Evolutionary conservation across 371 early-diverging fungal genomes (phyloP).

Genomic region (Mucor plumbeus): DNA sequence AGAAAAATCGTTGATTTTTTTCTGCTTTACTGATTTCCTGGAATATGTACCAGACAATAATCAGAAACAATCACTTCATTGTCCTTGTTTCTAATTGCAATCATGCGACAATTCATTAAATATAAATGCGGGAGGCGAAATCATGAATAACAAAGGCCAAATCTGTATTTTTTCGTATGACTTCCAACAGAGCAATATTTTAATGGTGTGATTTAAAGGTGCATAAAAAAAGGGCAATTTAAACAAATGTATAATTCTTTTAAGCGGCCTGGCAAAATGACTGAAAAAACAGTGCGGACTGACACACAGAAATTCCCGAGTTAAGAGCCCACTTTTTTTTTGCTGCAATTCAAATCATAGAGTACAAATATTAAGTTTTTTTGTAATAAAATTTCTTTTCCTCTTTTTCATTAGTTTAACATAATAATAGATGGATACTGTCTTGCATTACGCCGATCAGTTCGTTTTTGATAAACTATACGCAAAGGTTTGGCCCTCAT

Average conservation of each 20-base stretch:
- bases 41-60: neutral
- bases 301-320: constrained; percentile 29
- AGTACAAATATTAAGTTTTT: constrained; percentile 14
- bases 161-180: too few species aligned
- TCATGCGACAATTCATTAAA: neutral
- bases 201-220: neutral
- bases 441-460: constrained; percentile 69
- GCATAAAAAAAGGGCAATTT: neutral
- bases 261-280: neutral
- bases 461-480: constrained; percentile 64
- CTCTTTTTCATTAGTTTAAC: constrained; percentile 6
- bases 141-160: neutral
- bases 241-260: neutral
- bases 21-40: neutral
- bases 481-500: constrained; percentile 33
- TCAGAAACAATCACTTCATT: neutral
- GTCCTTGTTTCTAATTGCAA: constrained; percentile 1
- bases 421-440: constrained; percentile 69
- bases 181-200: neutral
- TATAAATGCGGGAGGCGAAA: neutral
- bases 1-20: neutral
- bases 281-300: constrained; percentile 22
- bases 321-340: constrained; percentile 7
- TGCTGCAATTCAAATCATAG: constrained; percentile 17
- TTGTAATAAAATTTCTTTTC: constrained; percentile 2